Evolutionary conservation across 257 asterid genomes (phyloP), one percentile per base, ranked within the genome.

Genomic region (Solanum lycopersicoides): DNA sequence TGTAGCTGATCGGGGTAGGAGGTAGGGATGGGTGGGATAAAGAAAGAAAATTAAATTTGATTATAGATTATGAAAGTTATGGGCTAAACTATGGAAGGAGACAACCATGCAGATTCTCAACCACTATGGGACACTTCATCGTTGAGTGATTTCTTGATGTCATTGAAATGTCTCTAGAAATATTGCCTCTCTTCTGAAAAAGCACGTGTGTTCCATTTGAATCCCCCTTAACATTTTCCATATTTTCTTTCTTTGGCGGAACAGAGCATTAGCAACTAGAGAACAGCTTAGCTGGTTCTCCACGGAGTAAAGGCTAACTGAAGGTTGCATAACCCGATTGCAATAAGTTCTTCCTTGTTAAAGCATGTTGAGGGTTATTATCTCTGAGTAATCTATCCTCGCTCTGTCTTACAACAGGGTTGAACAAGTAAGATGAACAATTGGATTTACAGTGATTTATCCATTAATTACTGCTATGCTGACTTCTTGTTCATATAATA

Each of bases 251-350:
- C 83, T n/a, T 86, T 53, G 66, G 47, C 72, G 88, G 23, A 42
- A 77, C 88, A 86, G 88, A 47, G 88, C 85, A 53, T 77, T 86
- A 76, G 88, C 84, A 30, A 63, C 77, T 71, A 77, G 85, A 77
- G 88, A 86, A 76, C 83, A 32, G 34, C 74, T 86, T 77, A 41
- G 88, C 85, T 77, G 28, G 88, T 86, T 63, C 63, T 14, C 77
- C 86, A 59, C 80, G 14, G 21, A 34, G 30, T 59, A 77, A 63
- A 77, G 60, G 85, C 88, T 37, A 25, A 42, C 28, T 47, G 85
- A 47, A 80, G 85, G 44, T 32, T 80, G 68, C 42, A 80, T 30
- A 18, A 30, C 85, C 68, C 9, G 44, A 47, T 47, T 80, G 69
- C 85, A 80, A 10, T 28, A 80, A 44, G 35, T 80, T 47, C 68